phyloP scores from a whole-genome alignment of 306 rosid species.

The Argentina anserina region DNA sequence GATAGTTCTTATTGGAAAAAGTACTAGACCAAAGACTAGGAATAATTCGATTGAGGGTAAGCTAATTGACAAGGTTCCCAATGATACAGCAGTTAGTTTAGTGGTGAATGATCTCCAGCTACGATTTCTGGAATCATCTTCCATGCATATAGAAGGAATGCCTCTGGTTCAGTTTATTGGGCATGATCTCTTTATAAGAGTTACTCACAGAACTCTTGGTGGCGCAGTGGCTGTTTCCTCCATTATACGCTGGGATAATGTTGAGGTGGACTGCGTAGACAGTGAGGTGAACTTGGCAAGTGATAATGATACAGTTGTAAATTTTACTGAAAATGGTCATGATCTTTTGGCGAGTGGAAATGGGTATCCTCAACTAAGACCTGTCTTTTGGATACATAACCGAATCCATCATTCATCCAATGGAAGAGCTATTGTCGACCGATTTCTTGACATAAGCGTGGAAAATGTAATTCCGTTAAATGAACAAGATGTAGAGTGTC shows the following conservation, averaged over 20 bases:
- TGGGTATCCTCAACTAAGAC: conserved; percentile 66
- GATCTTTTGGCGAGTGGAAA: conserved; percentile 42
- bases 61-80: conserved; percentile 82
- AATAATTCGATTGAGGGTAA: conserved; percentile 41
- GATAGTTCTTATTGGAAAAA: conserved; percentile 60
- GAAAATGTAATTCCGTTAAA: conserved; percentile 69
- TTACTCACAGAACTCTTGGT: conserved; percentile 82
- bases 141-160: conserved; percentile 54
- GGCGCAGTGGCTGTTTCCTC: conserved; percentile 91
- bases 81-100: conserved; percentile 83
- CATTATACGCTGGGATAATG: conserved; percentile 64
- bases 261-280: conserved; percentile 75
- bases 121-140: conserved; percentile 82
- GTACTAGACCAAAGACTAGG: conserved; percentile 38
- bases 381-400: conserved; percentile 84
- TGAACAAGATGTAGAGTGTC: conserved; percentile 70
- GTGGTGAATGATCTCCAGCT: conserved; percentile 63
- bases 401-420: conserved; percentile 35
- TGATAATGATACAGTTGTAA: conserved; percentile 39
- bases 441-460: conserved; percentile 66
- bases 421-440: conserved; percentile 42
- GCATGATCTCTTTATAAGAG: conserved; percentile 58
- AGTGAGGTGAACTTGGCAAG: conserved; percentile 49
- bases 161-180: conserved; percentile 91
- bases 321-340: conserved; percentile 36